Evolutionary conservation across 2,329 filamentous ascomycete genomes (phyloP), one percentile per base, ranked within the genome.

Genomic region (Ceratocystis ficicola): DNA sequence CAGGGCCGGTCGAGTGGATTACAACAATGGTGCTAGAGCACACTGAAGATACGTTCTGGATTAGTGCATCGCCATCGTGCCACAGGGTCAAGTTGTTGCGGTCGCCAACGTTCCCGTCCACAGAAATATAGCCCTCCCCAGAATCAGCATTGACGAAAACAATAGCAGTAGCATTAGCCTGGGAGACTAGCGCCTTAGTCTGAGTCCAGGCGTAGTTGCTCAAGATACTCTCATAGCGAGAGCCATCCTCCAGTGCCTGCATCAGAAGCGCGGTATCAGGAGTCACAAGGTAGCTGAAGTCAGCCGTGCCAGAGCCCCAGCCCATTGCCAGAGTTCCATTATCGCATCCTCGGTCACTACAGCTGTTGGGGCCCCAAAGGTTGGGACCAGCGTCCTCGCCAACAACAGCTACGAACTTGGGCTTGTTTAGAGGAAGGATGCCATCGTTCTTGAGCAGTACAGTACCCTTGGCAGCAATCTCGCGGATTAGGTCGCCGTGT

Each of bases 11-110:
- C 1, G 88, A 90, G 78, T 97, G 93, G 67, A 97, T 87, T 66
- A 96, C 84, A 17, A 97, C 89, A 68, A 97, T 87, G 12, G 91
- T 96, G 80, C 96, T 96, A 77, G 87, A 85, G 79, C 87, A 92
- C 68, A 85, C 73, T 6, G 85, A 80, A 0, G 90, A 86, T 10
- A 96, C 89, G 61, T 88, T 90, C 75, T 88, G 82, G 76, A 97
- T 88, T 65, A 97, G 77, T 0, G 82, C 80, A 64, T 97, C 90
- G 50, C 90, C 92, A 67, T 86, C 82, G 68, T 86, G 81, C 93
- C 93, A 97, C 0, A 96, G 79, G 0, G 91, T 96, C 46, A 99
- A 80, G 76, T 99, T 96, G 72, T 92, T 91, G 64, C 94, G 87
- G 74, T 97, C 93, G 67, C 94, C 94, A 67, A 81, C 78, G 73